These are phyloP conservation scores for Yamadazyma siamensis DNA, from an alignment of 1,139 yeast species.

Conservation along the genomic window DNA sequence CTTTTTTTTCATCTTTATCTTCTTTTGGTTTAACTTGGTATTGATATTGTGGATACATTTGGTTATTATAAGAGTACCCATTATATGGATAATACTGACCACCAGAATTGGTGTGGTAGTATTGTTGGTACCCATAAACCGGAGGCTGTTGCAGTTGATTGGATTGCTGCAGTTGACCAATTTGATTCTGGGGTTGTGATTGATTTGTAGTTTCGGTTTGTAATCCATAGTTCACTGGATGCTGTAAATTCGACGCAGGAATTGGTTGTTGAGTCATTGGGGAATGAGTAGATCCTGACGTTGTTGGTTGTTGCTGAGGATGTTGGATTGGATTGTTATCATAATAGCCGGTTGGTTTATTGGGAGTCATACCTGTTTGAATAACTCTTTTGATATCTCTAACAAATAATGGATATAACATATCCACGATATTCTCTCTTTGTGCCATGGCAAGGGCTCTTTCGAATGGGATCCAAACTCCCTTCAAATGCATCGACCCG, in stretches of 20 bases:
- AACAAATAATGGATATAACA: slow-evolving; percentile 84
- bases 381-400: slow-evolving; percentile 76
- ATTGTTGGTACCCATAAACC: slow-evolving; percentile 18
- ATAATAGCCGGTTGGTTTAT: slow-evolving; percentile 13
- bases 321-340: slow-evolving; percentile 20
- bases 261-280: slow-evolving; percentile 11
- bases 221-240: slow-evolving; percentile 1
- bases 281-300: slow-evolving; percentile 9
- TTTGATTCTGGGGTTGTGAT: slow-evolving; percentile 1
- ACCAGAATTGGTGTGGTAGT: slow-evolving; percentile 11
- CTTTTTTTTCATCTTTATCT: slow-evolving; percentile 10
- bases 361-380: slow-evolving; percentile 49
- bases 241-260: slow-evolving; percentile 1
- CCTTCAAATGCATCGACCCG: slow-evolving; percentile 96
- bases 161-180: slow-evolving; percentile 2
- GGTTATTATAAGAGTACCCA: slow-evolving; percentile 20
- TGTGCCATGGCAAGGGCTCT: slow-evolving; percentile 90
- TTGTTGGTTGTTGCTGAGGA: slow-evolving; percentile 15
- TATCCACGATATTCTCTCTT: slow-evolving; percentile 81
- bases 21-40: slow-evolving; percentile 9
- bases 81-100: slow-evolving; percentile 18
- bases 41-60: slow-evolving; percentile 18
- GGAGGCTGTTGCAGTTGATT: slow-evolving; percentile 2
- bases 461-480: slow-evolving; percentile 97
- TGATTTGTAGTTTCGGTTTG: slow-evolving; percentile 4